Evolutionary conservation across 2,329 filamentous ascomycete species (phyloP), one percentile per base, ranked within the genome.

Genomic region (Cladosporium sp.): DNA sequence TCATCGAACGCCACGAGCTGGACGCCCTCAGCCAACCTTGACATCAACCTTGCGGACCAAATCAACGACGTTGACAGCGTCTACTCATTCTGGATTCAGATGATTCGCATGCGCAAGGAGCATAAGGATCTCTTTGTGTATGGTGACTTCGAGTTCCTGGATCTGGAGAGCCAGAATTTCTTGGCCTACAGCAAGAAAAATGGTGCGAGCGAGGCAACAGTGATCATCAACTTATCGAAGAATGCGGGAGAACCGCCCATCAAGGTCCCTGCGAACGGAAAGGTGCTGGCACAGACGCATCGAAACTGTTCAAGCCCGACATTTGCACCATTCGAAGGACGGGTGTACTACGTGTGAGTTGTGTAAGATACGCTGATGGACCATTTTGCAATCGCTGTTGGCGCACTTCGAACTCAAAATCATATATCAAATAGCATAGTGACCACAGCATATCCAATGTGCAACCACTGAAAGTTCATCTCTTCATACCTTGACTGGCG

Each of bases 11-110:
- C 73, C 1, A 78, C 76, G 55, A 86, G 88, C 2, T 92, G 88
- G 88, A 90, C 90, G 82, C 80, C 89, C 68, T 82, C 86, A 58
- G 81, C 85, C 68, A 86, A 85, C 69, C 69, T 69, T 2, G 71
- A 76, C 19, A 76, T 87, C 73, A 92, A 92, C 67, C 87, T 84
- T 30, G 80, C 78, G 2, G 66, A 75, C 0, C 84, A 88, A 69
- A 68, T 77, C 3, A 66, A 66, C 3, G 76, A 83, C 60, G 67
- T 67, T 1, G 67, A 76, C n/a, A 85, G 82, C 8, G 79, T 86
- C 22, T 83, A 86, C 67, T 73, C 78, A 60, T 88, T 84, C 70
- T 92, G 87, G 80, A 79, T 81, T 38, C 71, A 73, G 0, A 79
- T 87, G 57, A 52, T 70, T 14, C 54, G 73, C 25, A 67, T 85